Conservation (phyloP, 306 rosid species). For the Pyrus pyrifolia region DNA sequence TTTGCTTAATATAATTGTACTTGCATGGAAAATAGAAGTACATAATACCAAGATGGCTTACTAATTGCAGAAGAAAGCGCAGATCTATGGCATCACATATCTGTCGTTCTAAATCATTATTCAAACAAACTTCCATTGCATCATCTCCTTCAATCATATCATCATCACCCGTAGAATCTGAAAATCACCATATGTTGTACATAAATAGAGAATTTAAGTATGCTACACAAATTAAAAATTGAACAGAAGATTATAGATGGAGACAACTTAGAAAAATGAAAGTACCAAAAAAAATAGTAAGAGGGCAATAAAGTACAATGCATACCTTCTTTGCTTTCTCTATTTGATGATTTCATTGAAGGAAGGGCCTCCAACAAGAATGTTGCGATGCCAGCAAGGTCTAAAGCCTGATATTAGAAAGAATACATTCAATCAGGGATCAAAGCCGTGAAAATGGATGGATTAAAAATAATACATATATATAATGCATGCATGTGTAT, state of each 20-base stretch:
- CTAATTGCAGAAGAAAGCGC: constrained; percentile 84
- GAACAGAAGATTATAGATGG: constrained; percentile 1
- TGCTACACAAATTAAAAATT: background rate
- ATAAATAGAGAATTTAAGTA: background rate
- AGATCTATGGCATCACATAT: constrained; percentile 71
- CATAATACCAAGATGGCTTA: constrained; percentile 27
- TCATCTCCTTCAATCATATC: constrained; percentile 57
- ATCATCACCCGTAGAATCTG: constrained; percentile 65
- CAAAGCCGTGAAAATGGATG: background rate
- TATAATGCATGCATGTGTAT: background rate
- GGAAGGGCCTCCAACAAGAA: constrained; percentile 77
- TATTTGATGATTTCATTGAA: constrained; percentile 42
- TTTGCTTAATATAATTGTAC: constrained; percentile 2
- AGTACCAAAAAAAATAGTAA: background rate
- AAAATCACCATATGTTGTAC: constrained; percentile 2
- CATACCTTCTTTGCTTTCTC: constrained; percentile 50
- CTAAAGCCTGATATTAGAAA: constrained; percentile 56
- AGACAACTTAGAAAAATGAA: background rate
- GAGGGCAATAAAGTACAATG: background rate
- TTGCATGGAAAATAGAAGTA: background rate
- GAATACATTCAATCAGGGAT: background rate
- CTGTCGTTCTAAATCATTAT: constrained; percentile 65
- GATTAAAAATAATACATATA: background rate
- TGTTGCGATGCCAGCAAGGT: constrained; percentile 77
- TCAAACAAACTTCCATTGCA: constrained; percentile 43